A percentile compares a stretch with the other conserved stretches of the same genome.
Evolutionary conservation across 2,329 filamentous ascomycete genomes (phyloP).

Genomic region (Cordyceps fumosorosea): DNA sequence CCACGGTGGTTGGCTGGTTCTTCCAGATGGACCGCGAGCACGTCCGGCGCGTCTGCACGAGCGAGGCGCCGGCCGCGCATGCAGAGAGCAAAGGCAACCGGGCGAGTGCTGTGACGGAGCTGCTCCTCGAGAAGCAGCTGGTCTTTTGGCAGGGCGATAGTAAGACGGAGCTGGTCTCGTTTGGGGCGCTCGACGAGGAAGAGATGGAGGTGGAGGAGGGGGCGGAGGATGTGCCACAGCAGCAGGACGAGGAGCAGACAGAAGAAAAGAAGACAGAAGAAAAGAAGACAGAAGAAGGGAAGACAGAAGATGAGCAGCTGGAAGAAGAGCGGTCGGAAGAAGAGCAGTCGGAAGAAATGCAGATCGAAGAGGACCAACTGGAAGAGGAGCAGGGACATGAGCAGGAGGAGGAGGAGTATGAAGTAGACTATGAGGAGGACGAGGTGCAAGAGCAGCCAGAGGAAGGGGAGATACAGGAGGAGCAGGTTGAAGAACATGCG

Average conservation of each 20-base stretch:
- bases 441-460: no score
- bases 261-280: no score
- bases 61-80: neutral
- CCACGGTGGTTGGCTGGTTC: neutral
- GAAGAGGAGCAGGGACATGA: no score
- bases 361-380: no score
- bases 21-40: neutral
- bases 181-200: neutral
- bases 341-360: no score
- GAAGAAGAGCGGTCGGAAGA: no score
- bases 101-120: neutral
- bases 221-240: neutral
- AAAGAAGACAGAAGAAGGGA: no score
- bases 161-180: neutral
- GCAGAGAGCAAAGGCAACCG: neutral
- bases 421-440: no score
- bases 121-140: neutral
- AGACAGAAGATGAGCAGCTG: no score
- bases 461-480: no score
- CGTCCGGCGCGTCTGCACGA: neutral
- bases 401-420: no score
- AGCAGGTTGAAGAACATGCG: no score
- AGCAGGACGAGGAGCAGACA: neutral
- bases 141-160: slow-evolving; percentile 4
- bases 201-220: neutral